Evolutionary conservation across 1,139 yeast genomes (phyloP).

Genomic region (Magnusiomyces paraingens): DNA sequence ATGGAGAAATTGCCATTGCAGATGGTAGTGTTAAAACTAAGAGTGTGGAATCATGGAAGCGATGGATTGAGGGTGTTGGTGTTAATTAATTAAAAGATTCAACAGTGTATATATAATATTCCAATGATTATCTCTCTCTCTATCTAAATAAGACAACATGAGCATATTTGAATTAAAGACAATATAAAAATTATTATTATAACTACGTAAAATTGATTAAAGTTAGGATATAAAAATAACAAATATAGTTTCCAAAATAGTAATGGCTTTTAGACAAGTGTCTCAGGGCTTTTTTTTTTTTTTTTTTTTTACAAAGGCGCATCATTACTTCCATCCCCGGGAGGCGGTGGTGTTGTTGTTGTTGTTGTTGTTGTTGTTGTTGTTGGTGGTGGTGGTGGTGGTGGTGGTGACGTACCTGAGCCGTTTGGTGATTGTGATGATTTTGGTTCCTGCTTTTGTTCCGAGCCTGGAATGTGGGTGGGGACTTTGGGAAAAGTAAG

Average conservation of each 20-base stretch:
- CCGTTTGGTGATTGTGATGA: too few relatives aligned
- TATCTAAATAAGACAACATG: not conserved
- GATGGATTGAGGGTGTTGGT: slow-evolving; percentile 73
- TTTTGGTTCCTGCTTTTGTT: not conserved
- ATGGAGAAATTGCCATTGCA: slow-evolving; percentile 64
- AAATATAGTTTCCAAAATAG: slow-evolving; percentile 1
- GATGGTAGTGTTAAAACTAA: slow-evolving; percentile 63
- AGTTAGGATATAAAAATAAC: not conserved
- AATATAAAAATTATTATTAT: not conserved
- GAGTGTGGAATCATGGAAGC: slow-evolving; percentile 54
- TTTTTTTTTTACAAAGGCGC: not conserved
- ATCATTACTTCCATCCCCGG: too few relatives aligned
- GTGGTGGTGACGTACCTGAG: not conserved
- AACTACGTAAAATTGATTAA: not conserved
- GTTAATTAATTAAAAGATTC: slow-evolving; percentile 37
- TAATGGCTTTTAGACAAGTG: not conserved
- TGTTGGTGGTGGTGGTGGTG: slow-evolving; percentile 2
- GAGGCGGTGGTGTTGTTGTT: not conserved
- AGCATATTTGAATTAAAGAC: not conserved
- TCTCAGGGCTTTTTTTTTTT: not conserved
- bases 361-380: too few relatives aligned
- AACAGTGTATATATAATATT: not conserved
- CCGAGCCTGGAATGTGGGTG: slow-evolving; percentile 21
- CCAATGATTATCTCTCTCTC: too few relatives aligned
- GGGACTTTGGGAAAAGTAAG: slow-evolving; percentile 57